A percentile compares a stretch with the other conserved stretches of the same genome.
These are phyloP conservation scores for Secale cereale DNA, from an alignment of 176 grass and related monocot genomes.

Conservation along the genomic window DNA sequence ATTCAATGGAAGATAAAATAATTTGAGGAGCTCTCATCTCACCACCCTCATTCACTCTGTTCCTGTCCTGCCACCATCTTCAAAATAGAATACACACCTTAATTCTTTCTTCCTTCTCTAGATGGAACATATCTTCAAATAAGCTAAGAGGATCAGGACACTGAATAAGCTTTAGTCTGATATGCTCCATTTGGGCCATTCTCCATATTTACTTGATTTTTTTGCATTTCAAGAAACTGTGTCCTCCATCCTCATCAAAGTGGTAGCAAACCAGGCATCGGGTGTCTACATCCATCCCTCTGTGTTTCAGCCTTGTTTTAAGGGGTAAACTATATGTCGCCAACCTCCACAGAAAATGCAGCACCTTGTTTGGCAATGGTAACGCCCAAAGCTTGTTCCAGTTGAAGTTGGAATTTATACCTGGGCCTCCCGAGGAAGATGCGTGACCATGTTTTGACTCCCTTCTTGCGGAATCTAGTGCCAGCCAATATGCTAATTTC, in stretches of 20 bases:
- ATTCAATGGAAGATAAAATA: background rate
- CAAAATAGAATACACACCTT: too few relatives aligned
- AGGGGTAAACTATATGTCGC: too few relatives aligned
- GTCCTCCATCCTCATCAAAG: background rate
- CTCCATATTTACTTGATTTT: background rate
- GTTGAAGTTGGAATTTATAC: background rate
- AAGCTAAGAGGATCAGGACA: background rate
- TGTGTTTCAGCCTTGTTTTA: too few relatives aligned
- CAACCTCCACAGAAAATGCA: too few relatives aligned
- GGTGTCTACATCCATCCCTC: too few relatives aligned
- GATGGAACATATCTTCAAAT: background rate
- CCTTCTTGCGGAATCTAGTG: background rate
- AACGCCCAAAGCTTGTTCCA: background rate
- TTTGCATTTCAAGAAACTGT: background rate
- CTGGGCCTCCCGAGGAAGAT: background rate
- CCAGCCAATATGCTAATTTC: background rate
- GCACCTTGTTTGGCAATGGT: background rate
- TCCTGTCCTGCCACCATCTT: background rate
- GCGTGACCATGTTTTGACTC: background rate
- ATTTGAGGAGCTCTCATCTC: background rate
- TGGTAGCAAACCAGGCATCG: too few relatives aligned
- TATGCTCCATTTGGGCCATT: background rate
- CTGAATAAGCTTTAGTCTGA: background rate
- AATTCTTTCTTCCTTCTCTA: background rate
- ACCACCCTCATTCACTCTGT: background rate